Evolutionary conservation across 148 eudicot species (phyloP), one percentile per base, ranked within the genome.

Genomic region (Fagopyrum tataricum): DNA sequence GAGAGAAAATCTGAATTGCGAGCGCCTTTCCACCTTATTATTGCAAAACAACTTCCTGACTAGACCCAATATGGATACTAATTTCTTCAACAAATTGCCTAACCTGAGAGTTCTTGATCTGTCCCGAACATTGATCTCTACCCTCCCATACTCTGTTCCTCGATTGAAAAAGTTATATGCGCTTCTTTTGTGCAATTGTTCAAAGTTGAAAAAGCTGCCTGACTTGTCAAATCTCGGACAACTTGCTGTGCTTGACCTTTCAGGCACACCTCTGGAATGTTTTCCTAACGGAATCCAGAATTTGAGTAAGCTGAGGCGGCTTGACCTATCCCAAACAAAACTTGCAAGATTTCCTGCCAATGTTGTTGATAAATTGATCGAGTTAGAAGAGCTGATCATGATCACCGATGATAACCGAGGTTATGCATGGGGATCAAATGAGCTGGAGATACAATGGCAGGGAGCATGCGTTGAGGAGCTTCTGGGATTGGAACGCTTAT

Each of bases 391-490:
- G 26, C 48, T 82, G 13, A 44, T 78, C 13, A 52, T 82, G 79
- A 76, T 75, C 20, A 61, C 53, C 9, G 73, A 61, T 62, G 75
- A 69, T 23, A 37, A 67, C 18, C 76, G 77, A 21, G 81, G 77
- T 23, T 82, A 71, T 71, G 39, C 79, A 15, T 78, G 82, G 84
- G 75, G 79, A 9, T 82, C 84, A 8, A 76, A 70, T 39, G 55
- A 76, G 41, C 42, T 82, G 42, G 44, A 53, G 18, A 70, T 15
- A 24, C 66, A 56, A 41, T 74, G 79, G 77, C 21, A 44, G 7
- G 82, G 78, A 17, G 80, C 78, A 11, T 79, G 78, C 76, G 77
- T 82, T 0, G 85, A 82, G 72, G 85, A 82, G 71, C 76, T 81
- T 59, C 20, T 70, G 2, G 72, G 64, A 3, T 46, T 79, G 58